Conservation (phyloP, 2,329 filamentous ascomycete species). For the Calonectria leucothoes region DNA sequence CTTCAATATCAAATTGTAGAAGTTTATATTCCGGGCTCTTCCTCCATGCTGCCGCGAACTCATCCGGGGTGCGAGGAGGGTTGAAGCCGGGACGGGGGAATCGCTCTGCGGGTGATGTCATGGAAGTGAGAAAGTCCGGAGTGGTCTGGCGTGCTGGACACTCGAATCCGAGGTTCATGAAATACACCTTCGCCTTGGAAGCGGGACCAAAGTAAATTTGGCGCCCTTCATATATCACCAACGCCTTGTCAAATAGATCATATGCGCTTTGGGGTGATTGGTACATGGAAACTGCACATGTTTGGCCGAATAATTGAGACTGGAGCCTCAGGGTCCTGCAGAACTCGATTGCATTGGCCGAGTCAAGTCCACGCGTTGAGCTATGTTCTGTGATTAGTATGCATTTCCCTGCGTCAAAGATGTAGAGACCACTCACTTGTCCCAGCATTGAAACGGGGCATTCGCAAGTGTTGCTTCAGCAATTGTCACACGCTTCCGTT, state of each 20-base stretch:
- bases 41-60: constrained; percentile 50
- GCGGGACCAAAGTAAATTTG: constrained; percentile 73
- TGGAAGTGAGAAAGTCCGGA: constrained; percentile 71
- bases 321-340: constrained; percentile 29
- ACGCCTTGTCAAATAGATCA: constrained; percentile 73
- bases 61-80: constrained; percentile 47
- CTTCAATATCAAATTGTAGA: constrained; percentile 32
- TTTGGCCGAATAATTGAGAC: constrained; percentile 28
- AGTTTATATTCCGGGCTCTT: constrained; percentile 25
- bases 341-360: constrained; percentile 33
- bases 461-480: constrained; percentile 71
- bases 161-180: constrained; percentile 69
- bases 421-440: constrained; percentile 29
- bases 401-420: background rate
- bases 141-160: constrained; percentile 70
- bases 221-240: constrained; percentile 73
- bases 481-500: constrained; percentile 80
- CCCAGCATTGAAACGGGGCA: constrained; percentile 51
- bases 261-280: constrained; percentile 69
- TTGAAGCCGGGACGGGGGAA: constrained; percentile 42
- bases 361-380: constrained; percentile 38
- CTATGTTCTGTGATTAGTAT: background rate
- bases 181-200: constrained; percentile 68
- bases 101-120: constrained; percentile 52
- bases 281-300: constrained; percentile 57